Percentiles rank a stretch among this genome's conserved stretches.
phyloP scores from a whole-genome alignment of 177 flowering plant genomes.

The Vitis hybrid region DNA sequence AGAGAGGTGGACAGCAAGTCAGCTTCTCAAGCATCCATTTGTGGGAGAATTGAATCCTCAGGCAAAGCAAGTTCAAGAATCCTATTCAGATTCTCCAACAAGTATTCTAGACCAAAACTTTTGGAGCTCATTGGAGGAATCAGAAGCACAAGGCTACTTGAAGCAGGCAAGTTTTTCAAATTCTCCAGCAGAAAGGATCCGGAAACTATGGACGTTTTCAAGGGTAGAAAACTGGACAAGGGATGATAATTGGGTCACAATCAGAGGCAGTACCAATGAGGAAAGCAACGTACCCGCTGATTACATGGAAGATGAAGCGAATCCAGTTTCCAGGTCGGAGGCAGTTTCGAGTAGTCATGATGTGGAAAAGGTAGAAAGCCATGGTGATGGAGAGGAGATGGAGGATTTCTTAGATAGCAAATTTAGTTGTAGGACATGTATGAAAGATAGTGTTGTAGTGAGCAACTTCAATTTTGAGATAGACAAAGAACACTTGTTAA shows the following conservation, averaged over 20 bases:
- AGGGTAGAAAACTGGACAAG: constrained; percentile 21
- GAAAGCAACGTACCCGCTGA: background rate
- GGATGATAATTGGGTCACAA: constrained; percentile 25
- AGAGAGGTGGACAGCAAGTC: constrained; percentile 21
- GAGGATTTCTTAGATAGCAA: background rate
- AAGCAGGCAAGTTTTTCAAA: background rate
- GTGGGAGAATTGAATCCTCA: constrained; percentile 5
- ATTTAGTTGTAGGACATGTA: background rate
- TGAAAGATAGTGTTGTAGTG: constrained; percentile 1
- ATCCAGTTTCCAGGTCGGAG: constrained; percentile 5
- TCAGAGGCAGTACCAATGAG: constrained; percentile 9
- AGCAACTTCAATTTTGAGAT: constrained; percentile 7
- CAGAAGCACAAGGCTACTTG: constrained; percentile 4
- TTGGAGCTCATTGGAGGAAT: constrained; percentile 29
- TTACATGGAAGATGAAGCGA: background rate
- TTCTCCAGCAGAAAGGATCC: constrained; percentile 19
- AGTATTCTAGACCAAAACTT: constrained; percentile 32
- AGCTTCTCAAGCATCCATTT: constrained; percentile 28
- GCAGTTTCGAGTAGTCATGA: background rate
- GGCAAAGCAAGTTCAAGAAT: constrained; percentile 9
- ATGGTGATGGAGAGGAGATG: too few relatives aligned
- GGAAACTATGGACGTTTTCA: constrained; percentile 15
- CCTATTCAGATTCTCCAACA: constrained; percentile 27
- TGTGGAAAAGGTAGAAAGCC: background rate
- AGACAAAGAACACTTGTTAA: constrained; percentile 6